Evolutionary conservation across 1,139 yeast species (phyloP).

Genomic region (Geotrichum restrictum): DNA sequence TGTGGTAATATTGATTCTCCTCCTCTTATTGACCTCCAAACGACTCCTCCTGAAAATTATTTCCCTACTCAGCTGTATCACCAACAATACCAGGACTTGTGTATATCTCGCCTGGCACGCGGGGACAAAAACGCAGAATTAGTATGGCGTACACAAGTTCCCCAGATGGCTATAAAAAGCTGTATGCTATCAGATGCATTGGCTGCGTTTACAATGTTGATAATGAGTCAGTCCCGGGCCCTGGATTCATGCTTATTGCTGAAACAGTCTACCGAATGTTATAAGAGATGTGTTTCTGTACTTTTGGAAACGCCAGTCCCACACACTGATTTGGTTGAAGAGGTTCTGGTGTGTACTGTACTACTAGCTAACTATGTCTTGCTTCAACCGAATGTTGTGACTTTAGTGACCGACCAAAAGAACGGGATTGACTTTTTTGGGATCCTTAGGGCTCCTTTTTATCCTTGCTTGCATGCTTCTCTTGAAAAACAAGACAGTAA

Average conservation of each 20-base stretch:
- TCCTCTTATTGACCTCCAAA: no score
- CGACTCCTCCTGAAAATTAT: no score
- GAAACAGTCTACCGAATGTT: background rate
- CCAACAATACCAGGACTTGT: slow-evolving; percentile 1
- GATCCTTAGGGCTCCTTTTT: background rate
- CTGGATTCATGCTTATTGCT: background rate
- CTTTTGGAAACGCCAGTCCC: background rate
- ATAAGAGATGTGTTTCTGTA: background rate
- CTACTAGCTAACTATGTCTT: background rate
- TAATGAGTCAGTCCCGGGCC: background rate
- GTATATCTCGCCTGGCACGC: slow-evolving; percentile 1
- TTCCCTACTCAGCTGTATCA: background rate
- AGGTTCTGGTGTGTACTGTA: background rate
- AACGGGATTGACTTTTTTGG: background rate
- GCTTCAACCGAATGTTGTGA: background rate
- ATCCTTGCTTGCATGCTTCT: background rate
- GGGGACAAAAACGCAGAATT: background rate
- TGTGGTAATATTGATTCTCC: no score
- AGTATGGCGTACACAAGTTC: background rate
- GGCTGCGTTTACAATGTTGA: background rate
- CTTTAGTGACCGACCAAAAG: background rate
- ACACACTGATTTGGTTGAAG: background rate
- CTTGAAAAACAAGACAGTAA: background rate
- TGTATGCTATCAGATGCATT: background rate
- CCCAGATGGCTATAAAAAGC: background rate